Evolutionary conservation across 2,329 filamentous ascomycete genomes (phyloP), one percentile per base, ranked within the genome.

Genomic region (Juglanconis oblonga): DNA sequence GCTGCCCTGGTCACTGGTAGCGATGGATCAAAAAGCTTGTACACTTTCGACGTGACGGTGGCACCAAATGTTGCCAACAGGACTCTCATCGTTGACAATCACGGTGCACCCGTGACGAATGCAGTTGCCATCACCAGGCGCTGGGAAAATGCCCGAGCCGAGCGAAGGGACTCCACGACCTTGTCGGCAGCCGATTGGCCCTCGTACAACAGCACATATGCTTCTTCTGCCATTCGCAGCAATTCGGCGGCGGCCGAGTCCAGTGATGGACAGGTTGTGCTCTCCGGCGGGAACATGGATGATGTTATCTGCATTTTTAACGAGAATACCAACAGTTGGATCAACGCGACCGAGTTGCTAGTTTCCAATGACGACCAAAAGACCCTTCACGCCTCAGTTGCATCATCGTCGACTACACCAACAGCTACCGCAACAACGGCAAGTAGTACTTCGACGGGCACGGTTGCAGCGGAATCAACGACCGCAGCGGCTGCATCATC

Each of bases 291-390:
- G 32, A 86, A 83, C 66, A 73, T 78, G 5, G 76, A 88, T 1
- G 82, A 90, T 62, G 82, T 89, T 0, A 70, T 98, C 5, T 85
- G 83, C 64, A 85, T 97, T 62, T 98, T 97, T 73, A 81, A 96
- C 68, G 86, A 87, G 49, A 82, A 81, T 10, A 75, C 85, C 50
- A 97, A 97, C 71, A 77, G 80, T 50, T 98, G 94, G 94, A 74
- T 89, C 29, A 87, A 97, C 69, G 81, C 90, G 0, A 84, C 84
- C 0, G 75, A 81, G 6, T 72, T 91, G 31, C 85, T 96, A 62
- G 78, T 13, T 13, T 45, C 76, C 24, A n/a, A 52, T 9, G 79
- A 73, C 5, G 79, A 73, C 5, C 71, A 81, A 62, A 75, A 76
- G 31, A 70, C 73, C 5, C 66, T 72, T 11, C 67, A 71, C 14